phyloP scores from a whole-genome alignment of 495 filamentous ascomycete genomes.

The Tuber aestivum region DNA sequence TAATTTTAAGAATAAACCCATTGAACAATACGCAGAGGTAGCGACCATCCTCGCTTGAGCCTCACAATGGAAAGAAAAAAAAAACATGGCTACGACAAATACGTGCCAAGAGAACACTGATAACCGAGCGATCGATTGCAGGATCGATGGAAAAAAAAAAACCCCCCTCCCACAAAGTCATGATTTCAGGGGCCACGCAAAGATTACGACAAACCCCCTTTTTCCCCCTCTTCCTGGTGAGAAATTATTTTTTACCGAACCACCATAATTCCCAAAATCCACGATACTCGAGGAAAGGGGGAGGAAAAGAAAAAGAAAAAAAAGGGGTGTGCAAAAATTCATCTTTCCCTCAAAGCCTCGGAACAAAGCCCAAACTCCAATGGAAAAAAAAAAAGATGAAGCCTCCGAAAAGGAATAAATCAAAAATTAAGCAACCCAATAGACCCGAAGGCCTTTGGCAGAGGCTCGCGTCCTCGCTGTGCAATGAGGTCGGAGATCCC shows the following conservation, averaged over 20 bases:
- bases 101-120: not conserved
- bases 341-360: slow-evolving; percentile 26
- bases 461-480: slow-evolving; percentile 36
- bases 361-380: slow-evolving; percentile 28
- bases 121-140: not conserved
- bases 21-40: too few species aligned
- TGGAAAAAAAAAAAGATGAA: slow-evolving; percentile 12
- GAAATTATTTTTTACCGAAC: too few species aligned
- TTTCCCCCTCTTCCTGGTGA: too few species aligned
- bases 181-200: not conserved
- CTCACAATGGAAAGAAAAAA: not conserved
- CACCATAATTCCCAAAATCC: too few species aligned
- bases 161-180: not conserved
- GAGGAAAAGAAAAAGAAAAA: too few species aligned
- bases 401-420: slow-evolving; percentile 24
- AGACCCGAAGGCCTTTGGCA: slow-evolving; percentile 40
- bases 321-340: not conserved
- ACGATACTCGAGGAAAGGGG: too few species aligned
- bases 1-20: not conserved
- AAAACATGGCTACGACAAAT: not conserved
- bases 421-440: slow-evolving; percentile 40
- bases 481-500: slow-evolving; percentile 36
- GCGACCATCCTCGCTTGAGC: too few species aligned
- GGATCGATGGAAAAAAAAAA: not conserved
- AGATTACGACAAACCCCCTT: not conserved